Base-by-base conservation (phyloP, 371 early-diverging fungal species). In the Mortierella sp. region DNA sequence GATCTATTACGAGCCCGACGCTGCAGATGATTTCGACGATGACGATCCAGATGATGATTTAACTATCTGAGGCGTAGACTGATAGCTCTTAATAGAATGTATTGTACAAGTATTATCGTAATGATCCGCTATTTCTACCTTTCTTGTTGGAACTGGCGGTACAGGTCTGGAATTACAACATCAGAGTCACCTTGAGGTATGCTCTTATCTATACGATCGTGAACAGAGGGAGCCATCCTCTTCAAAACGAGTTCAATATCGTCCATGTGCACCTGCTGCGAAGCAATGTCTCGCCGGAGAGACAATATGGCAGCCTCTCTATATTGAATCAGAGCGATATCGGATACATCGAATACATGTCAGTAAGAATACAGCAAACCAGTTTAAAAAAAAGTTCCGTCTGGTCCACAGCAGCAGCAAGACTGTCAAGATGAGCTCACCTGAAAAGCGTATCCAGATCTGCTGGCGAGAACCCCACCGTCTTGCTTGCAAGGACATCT, bases 41-140 rank as follows among this genome's bases (percentile, higher is more conserved):
- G 93, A 92, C 41, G 93, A 93, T 69, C 93, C 92, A 7, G 93
- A 93, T 65, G 93, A 90, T 48, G 93, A 93, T 73, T 80, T 93
- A 43, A 92, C 91, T 41, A 90, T 93, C 49, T 93, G 82, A 68
- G 24, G 34, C 43, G 27, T 23, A 28, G 21, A 7, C 11, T n/a
- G 23, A 15, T 50, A 30, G 7, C 17, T 4, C 5, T 15, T 50
- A 28, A 11, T 30, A 19, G 15, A 7, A 19, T 24, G 26, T 7
- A 3, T 6, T 9, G 6, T 24, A 48, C 48, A 51, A 32, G 17
- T 51, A 19, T 30, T 24, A n/a, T n/a, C n/a, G n/a, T n/a, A n/a
- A n/a, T n/a, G n/a, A n/a, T n/a, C n/a, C n/a, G n/a, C n/a, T n/a
- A n/a, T n/a, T n/a, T n/a, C 63, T 59, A 70, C 27, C 73, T 53